phyloP scores from a whole-genome alignment of 352 stramenopile genomes.

The Globisporangium polare region DNA sequence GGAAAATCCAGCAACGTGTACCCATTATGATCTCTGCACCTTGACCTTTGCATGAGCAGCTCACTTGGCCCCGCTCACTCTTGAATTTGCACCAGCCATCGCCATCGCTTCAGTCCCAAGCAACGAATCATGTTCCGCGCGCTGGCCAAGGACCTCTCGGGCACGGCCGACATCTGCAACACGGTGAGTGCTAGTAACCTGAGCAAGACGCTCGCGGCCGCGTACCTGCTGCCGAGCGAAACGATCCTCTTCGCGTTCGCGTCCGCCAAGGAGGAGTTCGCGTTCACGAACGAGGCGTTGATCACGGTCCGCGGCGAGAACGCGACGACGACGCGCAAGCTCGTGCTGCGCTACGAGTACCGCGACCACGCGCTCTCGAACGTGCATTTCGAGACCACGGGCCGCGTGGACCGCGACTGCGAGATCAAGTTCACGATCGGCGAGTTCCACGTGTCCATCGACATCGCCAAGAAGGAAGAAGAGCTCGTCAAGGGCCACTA shows the following conservation, averaged over 20 bases:
- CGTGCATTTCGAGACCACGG: conserved; percentile 52
- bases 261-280: conserved; percentile 56
- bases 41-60: too few species aligned
- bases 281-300: conserved; percentile 62
- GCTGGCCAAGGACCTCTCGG: conserved; percentile 43
- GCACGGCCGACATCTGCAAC: conserved; percentile 50
- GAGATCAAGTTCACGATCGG: conserved; percentile 64
- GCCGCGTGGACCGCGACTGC: conserved; percentile 52
- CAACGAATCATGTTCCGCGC: conserved; percentile 33
- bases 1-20: not conserved
- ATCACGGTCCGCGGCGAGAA: conserved; percentile 32
- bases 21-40: not conserved
- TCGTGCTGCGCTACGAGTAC: conserved; percentile 41
- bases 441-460: conserved; percentile 33
- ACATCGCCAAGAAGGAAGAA: conserved; percentile 52
- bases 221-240: conserved; percentile 45
- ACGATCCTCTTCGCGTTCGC: conserved; percentile 50
- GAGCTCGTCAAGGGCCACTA: not conserved
- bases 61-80: not conserved
- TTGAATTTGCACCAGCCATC: conserved; percentile 2
- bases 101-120: too few species aligned
- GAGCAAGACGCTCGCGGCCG: not conserved
- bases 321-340: conserved; percentile 45
- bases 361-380: conserved; percentile 26
- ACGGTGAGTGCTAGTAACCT: not conserved